Base-by-base conservation (phyloP, 1,284 basidiomycete species). In the Marasmius fiardii region DNA sequence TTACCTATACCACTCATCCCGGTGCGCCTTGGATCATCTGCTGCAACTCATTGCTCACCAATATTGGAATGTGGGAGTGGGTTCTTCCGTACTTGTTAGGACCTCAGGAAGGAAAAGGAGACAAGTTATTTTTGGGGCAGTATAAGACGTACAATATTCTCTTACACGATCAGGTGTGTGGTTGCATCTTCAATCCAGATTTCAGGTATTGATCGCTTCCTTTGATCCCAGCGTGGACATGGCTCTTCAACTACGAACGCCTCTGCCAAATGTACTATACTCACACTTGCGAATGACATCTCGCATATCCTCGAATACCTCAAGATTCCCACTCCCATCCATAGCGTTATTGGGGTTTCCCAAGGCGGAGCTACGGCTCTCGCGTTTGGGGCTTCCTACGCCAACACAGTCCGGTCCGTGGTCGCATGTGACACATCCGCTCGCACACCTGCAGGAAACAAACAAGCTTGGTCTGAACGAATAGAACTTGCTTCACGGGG, bases 281-380 rank as follows among this genome's bases (percentile, higher is more conserved):
- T 61, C 18, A 53, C 62, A 24, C 71, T 79, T 18, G 77, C 78
- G 8, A 66, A 69, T 37, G 78, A 81, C 59, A 72, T 81, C 33
- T 61, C 67, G 2, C 62, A 64, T 26, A 60, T 74, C 39, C 64
- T 74, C 51, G 57, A 65, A 3, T 62, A 61, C 6, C 65, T 77
- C 5, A 51, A 60, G 1, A 73, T 78, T 26, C 61, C 71, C 0
- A 67, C 61, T 1, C 57, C 56, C 4, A 51, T 75, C 20, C 72
- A 76, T 47, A 62, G 72, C 16, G 63, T 80, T 21, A 74, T 81
- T 31, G 79, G 78, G 11, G 78, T 79, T 3, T 79, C 77, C 1
- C 78, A 80, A 58, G 79, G 79, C 0, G 79, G 78, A 0, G 76
- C 77, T 8, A 69, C 72, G 2, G 72, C 74, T 0, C 71, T 81